Evolutionary conservation across 208 protist genomes (phyloP).

Genomic region (Trichomonas vaginalis): DNA sequence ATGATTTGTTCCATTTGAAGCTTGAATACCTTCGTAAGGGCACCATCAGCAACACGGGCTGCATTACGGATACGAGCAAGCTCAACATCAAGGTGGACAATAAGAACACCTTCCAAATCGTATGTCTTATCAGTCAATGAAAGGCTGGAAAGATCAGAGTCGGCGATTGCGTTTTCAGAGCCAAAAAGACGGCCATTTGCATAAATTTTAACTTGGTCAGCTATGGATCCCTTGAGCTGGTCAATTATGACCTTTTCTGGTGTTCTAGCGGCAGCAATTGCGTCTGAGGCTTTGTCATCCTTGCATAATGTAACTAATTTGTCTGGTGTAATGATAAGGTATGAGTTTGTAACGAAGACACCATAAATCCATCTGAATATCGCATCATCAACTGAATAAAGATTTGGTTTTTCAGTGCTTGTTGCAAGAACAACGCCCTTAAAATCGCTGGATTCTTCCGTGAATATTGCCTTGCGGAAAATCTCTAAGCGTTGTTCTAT

Average conservation of each 20-base stretch:
- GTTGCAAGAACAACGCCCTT: neutral
- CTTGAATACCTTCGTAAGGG: neutral
- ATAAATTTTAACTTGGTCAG: neutral
- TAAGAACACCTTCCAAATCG: neutral
- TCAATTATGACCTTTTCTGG: neutral
- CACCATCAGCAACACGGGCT: neutral
- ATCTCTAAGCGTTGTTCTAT: neutral
- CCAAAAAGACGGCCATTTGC: neutral
- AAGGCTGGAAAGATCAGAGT: neutral
- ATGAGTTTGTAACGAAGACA: neutral
- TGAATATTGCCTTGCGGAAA: neutral
- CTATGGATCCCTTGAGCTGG: neutral
- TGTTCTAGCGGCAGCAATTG: neutral
- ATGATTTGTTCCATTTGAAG: neutral
- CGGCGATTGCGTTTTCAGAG: no score
- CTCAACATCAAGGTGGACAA: neutral
- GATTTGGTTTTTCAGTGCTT: neutral
- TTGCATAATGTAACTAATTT: neutral
- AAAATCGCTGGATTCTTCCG: neutral
- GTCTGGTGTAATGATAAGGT: neutral
- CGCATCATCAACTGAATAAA: neutral
- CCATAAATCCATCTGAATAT: neutral
- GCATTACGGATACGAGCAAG: neutral
- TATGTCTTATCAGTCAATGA: neutral
- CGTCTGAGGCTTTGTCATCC: no score